Conservation (phyloP, 108 stramenopile species). For the Nitzschia sp. region DNA sequence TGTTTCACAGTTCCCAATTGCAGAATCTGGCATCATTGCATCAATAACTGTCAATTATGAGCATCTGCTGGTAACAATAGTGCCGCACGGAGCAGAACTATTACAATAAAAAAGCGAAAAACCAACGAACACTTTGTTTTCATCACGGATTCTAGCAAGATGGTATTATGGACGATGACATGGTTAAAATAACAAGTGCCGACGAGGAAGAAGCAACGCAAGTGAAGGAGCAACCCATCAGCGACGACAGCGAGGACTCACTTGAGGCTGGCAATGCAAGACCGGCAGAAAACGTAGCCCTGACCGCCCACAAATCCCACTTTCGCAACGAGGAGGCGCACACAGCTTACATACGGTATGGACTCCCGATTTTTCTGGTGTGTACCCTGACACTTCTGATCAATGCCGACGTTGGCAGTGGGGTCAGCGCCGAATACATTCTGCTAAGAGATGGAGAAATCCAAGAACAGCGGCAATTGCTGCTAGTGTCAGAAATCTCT, state of each 20-base stretch:
- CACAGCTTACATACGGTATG: slow-evolving; percentile 22
- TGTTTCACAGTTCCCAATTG: too few species aligned
- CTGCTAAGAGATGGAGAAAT: slow-evolving; percentile 22
- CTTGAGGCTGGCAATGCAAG: background rate
- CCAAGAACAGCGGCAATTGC: background rate
- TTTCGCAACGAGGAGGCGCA: slow-evolving; percentile 17
- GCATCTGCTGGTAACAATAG: too few species aligned
- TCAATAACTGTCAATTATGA: too few species aligned
- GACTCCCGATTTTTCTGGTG: slow-evolving; percentile 22
- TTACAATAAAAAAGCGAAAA: too few species aligned
- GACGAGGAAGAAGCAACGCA: too few species aligned
- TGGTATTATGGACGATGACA: background rate
- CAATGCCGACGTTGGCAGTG: slow-evolving; percentile 38
- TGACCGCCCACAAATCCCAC: slow-evolving; percentile 13
- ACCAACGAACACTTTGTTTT: too few species aligned
- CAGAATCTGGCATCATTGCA: too few species aligned
- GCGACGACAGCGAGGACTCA: background rate
- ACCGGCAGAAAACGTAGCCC: background rate
- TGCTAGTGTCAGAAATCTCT: slow-evolving; percentile 17
- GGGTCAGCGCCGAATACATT: slow-evolving; percentile 30
- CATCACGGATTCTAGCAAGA: too few species aligned
- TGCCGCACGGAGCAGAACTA: too few species aligned
- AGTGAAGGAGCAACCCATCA: background rate
- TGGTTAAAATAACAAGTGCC: background rate
- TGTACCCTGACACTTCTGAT: slow-evolving; percentile 16